These are phyloP conservation scores for Thermoascus crustaceus DNA, from an alignment of 2,329 filamentous ascomycete genomes.

Conservation along the genomic window DNA sequence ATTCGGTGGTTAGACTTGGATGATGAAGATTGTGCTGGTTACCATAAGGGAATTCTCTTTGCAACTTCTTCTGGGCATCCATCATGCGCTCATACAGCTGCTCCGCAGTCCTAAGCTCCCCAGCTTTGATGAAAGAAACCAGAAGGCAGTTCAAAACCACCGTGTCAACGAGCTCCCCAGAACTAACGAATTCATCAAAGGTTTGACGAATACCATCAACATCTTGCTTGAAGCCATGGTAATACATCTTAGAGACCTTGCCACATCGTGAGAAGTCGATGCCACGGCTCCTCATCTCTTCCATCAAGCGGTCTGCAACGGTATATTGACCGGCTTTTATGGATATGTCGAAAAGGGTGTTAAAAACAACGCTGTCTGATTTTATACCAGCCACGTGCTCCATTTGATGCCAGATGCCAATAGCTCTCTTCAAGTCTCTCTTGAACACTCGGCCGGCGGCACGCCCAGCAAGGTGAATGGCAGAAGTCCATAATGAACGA, in stretches of 20 bases:
- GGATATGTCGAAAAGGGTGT: conserved; percentile 82
- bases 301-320: conserved; percentile 75
- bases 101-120: conserved; percentile 69
- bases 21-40: conserved; percentile 13
- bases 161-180: conserved; percentile 82
- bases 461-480: conserved; percentile 68
- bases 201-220: conserved; percentile 64
- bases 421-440: conserved; percentile 56
- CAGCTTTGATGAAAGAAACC: conserved; percentile 63
- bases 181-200: conserved; percentile 74
- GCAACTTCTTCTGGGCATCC: conserved; percentile 40
- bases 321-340: conserved; percentile 75
- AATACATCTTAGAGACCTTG: conserved; percentile 73
- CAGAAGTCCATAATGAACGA: conserved; percentile 70
- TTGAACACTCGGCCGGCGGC: conserved; percentile 55
- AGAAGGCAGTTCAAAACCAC: conserved; percentile 82
- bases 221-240: conserved; percentile 67
- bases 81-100: conserved; percentile 83
- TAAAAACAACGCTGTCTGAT: conserved; percentile 76
- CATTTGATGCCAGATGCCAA: conserved; percentile 85
- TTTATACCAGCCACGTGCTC: conserved; percentile 59
- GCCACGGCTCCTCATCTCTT: conserved; percentile 66
- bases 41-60: conserved; percentile 21
- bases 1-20: conserved; percentile 26
- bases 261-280: conserved; percentile 69